A percentile compares a stretch with the other conserved stretches of the same genome.
phyloP scores from a whole-genome alignment of 78 protist species.

The Tieghemostelium lacteum region DNA sequence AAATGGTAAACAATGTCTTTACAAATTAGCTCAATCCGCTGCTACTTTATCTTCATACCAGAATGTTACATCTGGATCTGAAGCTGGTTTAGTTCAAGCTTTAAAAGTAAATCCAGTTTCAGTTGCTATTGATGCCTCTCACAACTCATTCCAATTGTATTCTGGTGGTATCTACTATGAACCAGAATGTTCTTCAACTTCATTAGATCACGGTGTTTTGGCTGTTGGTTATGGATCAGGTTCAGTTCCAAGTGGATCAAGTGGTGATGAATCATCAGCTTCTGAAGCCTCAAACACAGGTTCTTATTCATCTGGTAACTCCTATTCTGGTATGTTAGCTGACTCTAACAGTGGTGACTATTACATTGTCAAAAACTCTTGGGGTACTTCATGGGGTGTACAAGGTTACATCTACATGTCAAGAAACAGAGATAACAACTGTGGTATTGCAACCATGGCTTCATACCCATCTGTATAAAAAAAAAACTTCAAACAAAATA shows the following conservation, averaged over 20 bases:
- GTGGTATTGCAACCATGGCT: conserved; percentile 86
- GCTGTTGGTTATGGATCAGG: conserved; percentile 86
- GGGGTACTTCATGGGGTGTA: conserved; percentile 32
- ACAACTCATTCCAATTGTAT: conserved; percentile 86
- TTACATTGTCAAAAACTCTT: conserved; percentile 44
- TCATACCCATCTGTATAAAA: background rate
- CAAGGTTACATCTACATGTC: conserved; percentile 83
- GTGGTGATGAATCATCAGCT: background rate
- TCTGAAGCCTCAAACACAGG: background rate
- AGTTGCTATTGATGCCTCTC: conserved; percentile 91
- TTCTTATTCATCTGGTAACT: background rate
- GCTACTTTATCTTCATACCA: conserved; percentile 46
- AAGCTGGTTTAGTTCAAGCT: conserved; percentile 72
- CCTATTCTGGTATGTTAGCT: background rate
- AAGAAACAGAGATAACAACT: conserved; percentile 75
- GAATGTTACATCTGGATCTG: conserved; percentile 43
- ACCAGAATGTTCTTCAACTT: conserved; percentile 46
- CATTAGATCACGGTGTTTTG: conserved; percentile 89
- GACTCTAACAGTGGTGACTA: background rate
- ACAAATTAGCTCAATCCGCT: background rate
- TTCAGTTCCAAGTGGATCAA: background rate
- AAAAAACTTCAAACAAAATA: too few species aligned
- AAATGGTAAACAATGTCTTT: conserved; percentile 70
- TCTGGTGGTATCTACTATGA: conserved; percentile 81
- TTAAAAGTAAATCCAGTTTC: conserved; percentile 84